These are phyloP conservation scores for Eucalyptus microcorys DNA, from an alignment of 345 rosid species.

Conservation along the genomic window DNA sequence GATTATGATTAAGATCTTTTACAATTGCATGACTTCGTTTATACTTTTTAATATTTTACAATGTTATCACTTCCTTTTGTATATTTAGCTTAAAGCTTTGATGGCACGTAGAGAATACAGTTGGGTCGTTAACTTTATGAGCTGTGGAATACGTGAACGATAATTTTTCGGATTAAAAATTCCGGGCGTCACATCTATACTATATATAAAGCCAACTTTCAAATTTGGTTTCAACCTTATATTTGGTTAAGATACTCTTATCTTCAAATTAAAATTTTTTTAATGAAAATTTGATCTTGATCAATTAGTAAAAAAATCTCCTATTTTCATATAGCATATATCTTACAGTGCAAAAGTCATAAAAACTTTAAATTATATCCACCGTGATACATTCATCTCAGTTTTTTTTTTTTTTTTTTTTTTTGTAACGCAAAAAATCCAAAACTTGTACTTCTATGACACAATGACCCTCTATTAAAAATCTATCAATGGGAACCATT, in stretches of 20 bases:
- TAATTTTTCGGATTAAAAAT: no score
- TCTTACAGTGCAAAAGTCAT: neutral
- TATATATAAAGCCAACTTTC: neutral
- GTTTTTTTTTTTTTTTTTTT: rapidly evolving
- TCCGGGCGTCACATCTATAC: rapidly evolving
- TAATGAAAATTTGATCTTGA: neutral
- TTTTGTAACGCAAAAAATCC: rapidly evolving
- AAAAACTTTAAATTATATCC: no score
- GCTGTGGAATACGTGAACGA: rapidly evolving
- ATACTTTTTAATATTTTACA: neutral
- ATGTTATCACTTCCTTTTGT: neutral
- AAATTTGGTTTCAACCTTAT: neutral
- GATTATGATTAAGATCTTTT: no score
- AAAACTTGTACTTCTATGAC: rapidly evolving
- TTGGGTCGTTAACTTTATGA: no score
- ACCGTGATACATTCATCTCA: rapidly evolving
- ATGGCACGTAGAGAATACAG: no score
- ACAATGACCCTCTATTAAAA: neutral
- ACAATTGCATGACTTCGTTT: neutral
- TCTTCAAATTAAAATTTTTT: neutral
- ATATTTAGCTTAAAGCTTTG: no score
- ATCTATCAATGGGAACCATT: rapidly evolving
- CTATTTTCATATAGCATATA: neutral
- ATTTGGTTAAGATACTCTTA: neutral
- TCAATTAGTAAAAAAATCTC: neutral